Base-by-base conservation (phyloP, 352 stramenopile genomes). In the Phytopythium ostracodes region DNA sequence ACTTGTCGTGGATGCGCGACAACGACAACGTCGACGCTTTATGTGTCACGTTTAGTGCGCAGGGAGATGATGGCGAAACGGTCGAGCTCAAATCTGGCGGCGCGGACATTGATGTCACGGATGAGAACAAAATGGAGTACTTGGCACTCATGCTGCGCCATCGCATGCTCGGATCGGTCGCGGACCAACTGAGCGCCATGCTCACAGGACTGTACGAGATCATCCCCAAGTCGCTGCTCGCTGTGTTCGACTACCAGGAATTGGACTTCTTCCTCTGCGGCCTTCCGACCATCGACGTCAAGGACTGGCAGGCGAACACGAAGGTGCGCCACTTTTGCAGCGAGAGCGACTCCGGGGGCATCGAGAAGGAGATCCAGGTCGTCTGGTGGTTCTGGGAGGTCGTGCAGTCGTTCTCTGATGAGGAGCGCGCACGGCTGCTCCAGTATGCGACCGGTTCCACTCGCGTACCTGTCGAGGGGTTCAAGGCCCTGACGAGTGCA, bases 381-480 rank as follows among this genome's bases (percentile, higher is more conserved):
- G 56, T 98, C 1, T 59, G 79, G 33, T 98, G 92, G 92, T 98
- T 98, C 62, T 98, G 92, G 92, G 76, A 94, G 44, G 75, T 92
- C 18, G 73, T 98, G 15, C 75, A 77, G 33, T 63, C 61, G 10
- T 87, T 99, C 33, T 91, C 84, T 1, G 76, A 94, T 38, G 96
- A 97, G 62, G 89, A 99, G 59, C 96, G 96, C 35, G 97, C 97
- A 42, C 79, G 94, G 17, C 89, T 99, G 66, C 75, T 99, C 24
- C 96, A 99, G 68, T 99, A 99, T 76, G 91, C 98, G 8, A 99
- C 96, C 0, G 97, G 97, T 2, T 98, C 92, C 20, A 97, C 88
- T 10, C 98, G 98, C 59, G 96, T 99, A 6, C 83, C 85, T 20
- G 84, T 96, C 8, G 83, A 94, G 57, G 82, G 83, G 0, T 96